Evolutionary conservation across 441 rosid genomes (phyloP).

Genomic region (Pelargonium australe): DNA sequence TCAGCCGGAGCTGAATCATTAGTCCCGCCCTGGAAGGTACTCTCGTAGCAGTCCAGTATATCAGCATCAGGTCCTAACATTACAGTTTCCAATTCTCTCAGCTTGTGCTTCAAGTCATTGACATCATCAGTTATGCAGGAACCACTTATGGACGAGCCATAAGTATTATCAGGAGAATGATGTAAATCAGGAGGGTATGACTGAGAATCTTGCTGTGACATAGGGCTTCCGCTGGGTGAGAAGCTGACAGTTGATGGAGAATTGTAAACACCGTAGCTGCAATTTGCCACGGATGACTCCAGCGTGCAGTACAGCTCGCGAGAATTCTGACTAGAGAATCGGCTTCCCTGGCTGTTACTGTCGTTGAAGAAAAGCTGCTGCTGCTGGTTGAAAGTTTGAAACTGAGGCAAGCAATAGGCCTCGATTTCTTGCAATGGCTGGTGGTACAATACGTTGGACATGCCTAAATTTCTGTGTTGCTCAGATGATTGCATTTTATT

Average conservation of each 20-base stretch:
- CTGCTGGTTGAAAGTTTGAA: slow-evolving; percentile 27
- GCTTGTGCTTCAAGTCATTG: slow-evolving; percentile 53
- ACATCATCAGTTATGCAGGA: slow-evolving; percentile 71
- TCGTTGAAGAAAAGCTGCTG: slow-evolving; percentile 22
- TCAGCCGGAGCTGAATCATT: slow-evolving; percentile 24
- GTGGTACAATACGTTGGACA: slow-evolving; percentile 36
- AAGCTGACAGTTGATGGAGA: slow-evolving; percentile 39
- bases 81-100: slow-evolving; percentile 65
- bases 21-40: slow-evolving; percentile 18
- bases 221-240: slow-evolving; percentile 42
- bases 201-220: slow-evolving; percentile 42
- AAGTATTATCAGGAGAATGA: slow-evolving; percentile 43
- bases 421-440: slow-evolving; percentile 37
- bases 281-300: slow-evolving; percentile 57
- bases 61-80: slow-evolving; percentile 83
- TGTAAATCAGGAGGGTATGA: slow-evolving; percentile 31
- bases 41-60: slow-evolving; percentile 30
- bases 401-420: slow-evolving; percentile 36
- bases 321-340: slow-evolving; percentile 32
- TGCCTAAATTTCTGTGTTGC: slow-evolving; percentile 28
- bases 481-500: slow-evolving; percentile 31
- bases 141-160: slow-evolving; percentile 49
- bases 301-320: slow-evolving; percentile 45
- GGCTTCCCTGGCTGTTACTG: slow-evolving; percentile 21
- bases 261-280: slow-evolving; percentile 26